Base-by-base conservation (phyloP, 116 monocot species). In the Dioscorea cayenensis region DNA sequence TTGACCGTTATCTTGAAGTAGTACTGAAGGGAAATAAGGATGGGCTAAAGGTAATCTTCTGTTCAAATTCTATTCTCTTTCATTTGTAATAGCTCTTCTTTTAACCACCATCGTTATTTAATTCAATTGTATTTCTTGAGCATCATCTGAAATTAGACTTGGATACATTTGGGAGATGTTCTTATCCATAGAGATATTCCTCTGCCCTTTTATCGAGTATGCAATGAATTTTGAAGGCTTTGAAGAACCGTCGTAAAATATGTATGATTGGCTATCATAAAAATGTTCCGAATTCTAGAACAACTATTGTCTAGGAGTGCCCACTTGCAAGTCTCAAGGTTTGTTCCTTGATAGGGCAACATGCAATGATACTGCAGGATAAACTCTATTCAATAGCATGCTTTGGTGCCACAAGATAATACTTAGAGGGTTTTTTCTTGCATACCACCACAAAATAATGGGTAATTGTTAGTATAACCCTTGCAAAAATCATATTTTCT, bases 21-120 rank as follows among this genome's bases (percentile, higher is more conserved):
- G 96, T 96, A 55, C 78, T 96, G 77, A 96, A 92, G 73, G 96
- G 96, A 37, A 96, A 96, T 70, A 96, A 84, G 67, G 96, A 96
- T 84, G 96, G 96, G 25, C 74, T 96, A 36, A 92, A 96, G 92
- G 96, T 92, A 78, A 23, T 72, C 4, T 35, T 17, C 38, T 14
- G 7, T 3, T 73, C 43, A 32, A 2, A 60, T 63, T 20, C 8
- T 48, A 60, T 17, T 28, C 22, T 7, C 17, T 65, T 12, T 29
- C 49, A 6, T 21, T 68, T 1, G 43, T 5, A 38, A 60, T 36
- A 51, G 43, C 43, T n/a, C 17, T 16, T n/a, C 55, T 16, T 5
- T 18, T n/a, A 55, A 55, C 4, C 16, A n/a, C 14, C 5, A 55
- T 55, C 18, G 4, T 2, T 16, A 16, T 55, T 55, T 55, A 55